Percentiles rank a stretch among this genome's conserved stretches.
Evolutionary conservation across 2,329 filamentous ascomycete genomes (phyloP).

Genomic region (Diaporthe amygdali): DNA sequence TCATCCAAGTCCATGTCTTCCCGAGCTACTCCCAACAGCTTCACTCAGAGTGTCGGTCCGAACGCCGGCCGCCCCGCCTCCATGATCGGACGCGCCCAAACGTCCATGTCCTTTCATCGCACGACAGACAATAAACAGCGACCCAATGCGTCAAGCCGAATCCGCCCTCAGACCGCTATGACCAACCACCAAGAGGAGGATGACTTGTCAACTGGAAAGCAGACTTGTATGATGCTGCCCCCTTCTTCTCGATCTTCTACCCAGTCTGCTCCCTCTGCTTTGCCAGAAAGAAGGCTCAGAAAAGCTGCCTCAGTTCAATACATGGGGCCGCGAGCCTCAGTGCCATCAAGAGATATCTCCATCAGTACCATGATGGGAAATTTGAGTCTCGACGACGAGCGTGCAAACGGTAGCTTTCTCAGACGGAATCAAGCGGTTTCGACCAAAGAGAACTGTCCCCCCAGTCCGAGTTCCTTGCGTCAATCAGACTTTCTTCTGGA

Average conservation of each 20-base stretch:
- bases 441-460: slow-evolving; percentile 32
- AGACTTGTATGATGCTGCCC: slow-evolving; percentile 45
- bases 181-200: slow-evolving; percentile 38
- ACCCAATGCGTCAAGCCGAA: slow-evolving; percentile 41
- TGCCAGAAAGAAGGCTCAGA: slow-evolving; percentile 31
- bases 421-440: slow-evolving; percentile 54
- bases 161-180: slow-evolving; percentile 47
- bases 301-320: slow-evolving; percentile 34
- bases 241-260: slow-evolving; percentile 24
- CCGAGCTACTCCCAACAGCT: slow-evolving; percentile 50
- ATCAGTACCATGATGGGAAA: slow-evolving; percentile 38
- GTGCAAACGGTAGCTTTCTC: slow-evolving; percentile 22
- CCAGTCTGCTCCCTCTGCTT: slow-evolving; percentile 22
- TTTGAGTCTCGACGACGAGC: slow-evolving; percentile 45
- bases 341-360: slow-evolving; percentile 39
- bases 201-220: slow-evolving; percentile 30
- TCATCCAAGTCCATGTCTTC: slow-evolving; percentile 47
- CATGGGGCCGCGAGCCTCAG: slow-evolving; percentile 24
- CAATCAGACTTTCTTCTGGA: slow-evolving; percentile 31
- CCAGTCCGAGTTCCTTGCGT: slow-evolving; percentile 20
- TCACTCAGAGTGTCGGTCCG: slow-evolving; percentile 63
- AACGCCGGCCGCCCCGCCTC: slow-evolving; percentile 51
- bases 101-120: slow-evolving; percentile 53
- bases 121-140: slow-evolving; percentile 51
- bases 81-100: slow-evolving; percentile 52